Conservation (phyloP, 257 asterid species). For the Hygrophila difformis region DNA sequence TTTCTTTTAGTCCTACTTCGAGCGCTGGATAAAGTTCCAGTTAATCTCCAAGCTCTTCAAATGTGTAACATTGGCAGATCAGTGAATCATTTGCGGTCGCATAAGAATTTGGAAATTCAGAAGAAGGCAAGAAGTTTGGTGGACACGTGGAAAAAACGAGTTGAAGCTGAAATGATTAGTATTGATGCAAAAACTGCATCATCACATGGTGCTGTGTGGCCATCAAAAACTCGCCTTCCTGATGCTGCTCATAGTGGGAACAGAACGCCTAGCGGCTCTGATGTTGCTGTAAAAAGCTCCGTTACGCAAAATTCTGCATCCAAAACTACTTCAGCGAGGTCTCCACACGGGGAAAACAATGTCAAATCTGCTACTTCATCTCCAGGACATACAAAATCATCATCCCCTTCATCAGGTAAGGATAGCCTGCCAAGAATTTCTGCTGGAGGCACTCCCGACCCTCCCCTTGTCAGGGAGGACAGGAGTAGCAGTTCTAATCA, state of each 20-base stretch:
- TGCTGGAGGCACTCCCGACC: constrained; percentile 38
- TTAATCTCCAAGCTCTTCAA: constrained; percentile 78
- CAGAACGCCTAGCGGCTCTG: constrained; percentile 48
- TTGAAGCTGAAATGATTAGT: constrained; percentile 80
- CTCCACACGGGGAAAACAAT: constrained; percentile 53
- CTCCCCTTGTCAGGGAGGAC: constrained; percentile 53
- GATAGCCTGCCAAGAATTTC: constrained; percentile 39
- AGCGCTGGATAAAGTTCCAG: constrained; percentile 89
- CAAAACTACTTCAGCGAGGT: constrained; percentile 40
- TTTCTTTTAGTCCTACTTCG: constrained; percentile 76
- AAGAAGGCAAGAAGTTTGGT: constrained; percentile 79
- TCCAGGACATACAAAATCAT: constrained; percentile 44
- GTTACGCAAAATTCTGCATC: constrained; percentile 42
- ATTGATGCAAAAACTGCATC: constrained; percentile 59
- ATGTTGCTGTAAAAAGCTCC: constrained; percentile 49
- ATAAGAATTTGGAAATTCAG: constrained; percentile 76
- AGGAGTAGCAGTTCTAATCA: constrained; percentile 76
- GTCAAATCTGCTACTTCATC: constrained; percentile 55
- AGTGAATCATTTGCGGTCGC: constrained; percentile 78
- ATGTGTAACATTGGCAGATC: constrained; percentile 90
- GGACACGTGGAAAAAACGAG: constrained; percentile 96
- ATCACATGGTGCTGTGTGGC: constrained; percentile 40
- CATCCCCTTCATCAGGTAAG: constrained; percentile 46
- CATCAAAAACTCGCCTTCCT: constrained; percentile 67
- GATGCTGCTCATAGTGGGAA: constrained; percentile 52